These are phyloP conservation scores for Eucalyptus polyanthemos DNA, from an alignment of 345 rosid species.

Conservation along the genomic window DNA sequence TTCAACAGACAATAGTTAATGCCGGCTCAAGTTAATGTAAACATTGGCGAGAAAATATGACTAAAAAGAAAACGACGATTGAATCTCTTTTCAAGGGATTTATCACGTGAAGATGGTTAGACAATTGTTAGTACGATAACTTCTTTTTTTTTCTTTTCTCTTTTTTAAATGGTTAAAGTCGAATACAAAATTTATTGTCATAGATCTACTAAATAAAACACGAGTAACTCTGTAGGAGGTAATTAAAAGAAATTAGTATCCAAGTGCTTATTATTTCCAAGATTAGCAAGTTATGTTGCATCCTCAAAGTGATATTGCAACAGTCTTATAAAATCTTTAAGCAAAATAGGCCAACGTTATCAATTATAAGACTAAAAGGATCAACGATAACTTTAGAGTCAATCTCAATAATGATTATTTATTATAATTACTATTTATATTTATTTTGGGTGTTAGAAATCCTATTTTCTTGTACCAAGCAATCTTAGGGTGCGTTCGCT, in stretches of 20 bases:
- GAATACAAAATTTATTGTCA: not conserved
- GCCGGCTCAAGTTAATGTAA: not conserved
- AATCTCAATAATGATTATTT: not conserved
- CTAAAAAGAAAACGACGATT: not conserved
- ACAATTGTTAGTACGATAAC: not conserved
- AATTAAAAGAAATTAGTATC: too few species aligned
- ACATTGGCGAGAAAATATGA: not conserved
- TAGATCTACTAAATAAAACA: too few species aligned
- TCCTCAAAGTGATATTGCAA: not conserved
- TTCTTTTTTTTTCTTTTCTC: too few species aligned
- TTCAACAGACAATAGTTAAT: not conserved
- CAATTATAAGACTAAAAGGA: not conserved
- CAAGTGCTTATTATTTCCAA: not conserved
- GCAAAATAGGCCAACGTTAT: not conserved
- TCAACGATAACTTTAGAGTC: too few species aligned
- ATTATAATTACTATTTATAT: too few species aligned
- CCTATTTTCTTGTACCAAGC: not conserved
- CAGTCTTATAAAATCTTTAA: too few species aligned
- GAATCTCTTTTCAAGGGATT: not conserved
- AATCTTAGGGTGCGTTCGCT: not conserved
- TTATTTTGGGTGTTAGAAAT: not conserved
- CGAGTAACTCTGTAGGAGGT: not conserved
- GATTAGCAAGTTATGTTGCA: not conserved
- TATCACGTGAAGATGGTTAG: not conserved
- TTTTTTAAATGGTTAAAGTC: not conserved